Conservation (phyloP, 2,329 filamentous ascomycete species). For the Rutstroemia sydowiana region DNA sequence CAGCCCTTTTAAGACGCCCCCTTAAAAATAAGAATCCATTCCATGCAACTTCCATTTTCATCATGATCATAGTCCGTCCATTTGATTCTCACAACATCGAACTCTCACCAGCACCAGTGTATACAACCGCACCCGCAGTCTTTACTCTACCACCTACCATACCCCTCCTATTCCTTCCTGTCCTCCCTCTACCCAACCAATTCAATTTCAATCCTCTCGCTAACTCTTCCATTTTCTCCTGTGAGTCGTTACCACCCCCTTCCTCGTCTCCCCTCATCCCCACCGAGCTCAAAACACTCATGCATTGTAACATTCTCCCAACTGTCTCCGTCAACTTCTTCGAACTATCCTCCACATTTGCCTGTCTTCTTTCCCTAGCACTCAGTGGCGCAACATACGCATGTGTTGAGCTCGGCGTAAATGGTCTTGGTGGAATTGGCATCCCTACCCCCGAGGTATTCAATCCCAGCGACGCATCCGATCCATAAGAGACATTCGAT, state of each 20-base stretch:
- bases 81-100: not conserved
- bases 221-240: slow-evolving; percentile 74
- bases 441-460: slow-evolving; percentile 22
- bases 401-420: slow-evolving; percentile 25
- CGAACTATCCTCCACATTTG: slow-evolving; percentile 53
- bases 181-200: slow-evolving; percentile 86
- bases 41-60: too few species aligned
- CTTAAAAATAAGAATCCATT: too few species aligned
- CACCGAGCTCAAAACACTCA: slow-evolving; percentile 79
- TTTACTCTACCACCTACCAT: slow-evolving; percentile 52
- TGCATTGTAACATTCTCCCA: slow-evolving; percentile 90
- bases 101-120: not conserved
- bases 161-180: slow-evolving; percentile 79
- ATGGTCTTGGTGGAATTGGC: slow-evolving; percentile 25
- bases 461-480: slow-evolving; percentile 27
- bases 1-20: too few species aligned
- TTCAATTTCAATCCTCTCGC: slow-evolving; percentile 89
- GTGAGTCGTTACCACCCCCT: slow-evolving; percentile 58
- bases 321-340: slow-evolving; percentile 89
- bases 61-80: too few species aligned
- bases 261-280: slow-evolving; percentile 31
- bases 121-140: slow-evolving; percentile 4
- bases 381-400: slow-evolving; percentile 11
- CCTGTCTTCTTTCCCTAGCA: slow-evolving; percentile 24
- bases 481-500: slow-evolving; percentile 69